These are phyloP conservation scores for Gymnopilus junonius DNA, from an alignment of 768 basidiomycete species.

Conservation along the genomic window DNA sequence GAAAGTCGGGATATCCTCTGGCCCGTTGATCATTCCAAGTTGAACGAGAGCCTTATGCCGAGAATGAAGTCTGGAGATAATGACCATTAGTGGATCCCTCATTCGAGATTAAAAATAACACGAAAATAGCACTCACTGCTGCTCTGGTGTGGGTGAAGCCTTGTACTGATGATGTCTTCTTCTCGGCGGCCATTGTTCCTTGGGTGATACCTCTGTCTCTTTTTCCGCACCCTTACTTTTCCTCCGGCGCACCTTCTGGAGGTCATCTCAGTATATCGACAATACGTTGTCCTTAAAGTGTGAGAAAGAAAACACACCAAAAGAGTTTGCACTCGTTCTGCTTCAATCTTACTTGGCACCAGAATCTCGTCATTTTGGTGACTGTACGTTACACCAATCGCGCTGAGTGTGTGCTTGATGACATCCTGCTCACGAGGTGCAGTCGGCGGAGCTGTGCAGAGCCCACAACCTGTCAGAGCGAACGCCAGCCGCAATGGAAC, in stretches of 20 bases:
- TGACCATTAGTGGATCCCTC: background rate
- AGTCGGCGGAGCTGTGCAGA: slow-evolving; percentile 35
- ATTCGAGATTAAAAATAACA: background rate
- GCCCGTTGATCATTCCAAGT: slow-evolving; percentile 58
- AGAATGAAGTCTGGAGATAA: slow-evolving; percentile 46
- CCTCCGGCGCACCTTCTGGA: slow-evolving; percentile 31
- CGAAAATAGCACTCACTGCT: slow-evolving; percentile 46
- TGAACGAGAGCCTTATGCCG: slow-evolving; percentile 67
- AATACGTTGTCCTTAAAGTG: background rate
- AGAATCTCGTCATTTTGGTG: slow-evolving; percentile 78
- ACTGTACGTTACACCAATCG: slow-evolving; percentile 70
- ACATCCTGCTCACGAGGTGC: slow-evolving; percentile 46
- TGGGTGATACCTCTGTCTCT: slow-evolving; percentile 30
- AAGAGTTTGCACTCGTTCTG: slow-evolving; percentile 59
- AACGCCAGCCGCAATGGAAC: background rate
- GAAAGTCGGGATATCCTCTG: slow-evolving; percentile 57
- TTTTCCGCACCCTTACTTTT: background rate
- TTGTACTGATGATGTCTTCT: slow-evolving; percentile 58
- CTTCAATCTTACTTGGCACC: slow-evolving; percentile 69
- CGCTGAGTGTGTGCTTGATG: slow-evolving; percentile 57
- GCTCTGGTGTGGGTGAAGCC: slow-evolving; percentile 46
- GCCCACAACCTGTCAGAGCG: background rate
- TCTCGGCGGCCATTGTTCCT: slow-evolving; percentile 66
- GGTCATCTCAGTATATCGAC: background rate
- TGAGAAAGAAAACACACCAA: slow-evolving; percentile 38